phyloP scores from a whole-genome alignment of 768 basidiomycete genomes.

The Mycena capillaripes region DNA sequence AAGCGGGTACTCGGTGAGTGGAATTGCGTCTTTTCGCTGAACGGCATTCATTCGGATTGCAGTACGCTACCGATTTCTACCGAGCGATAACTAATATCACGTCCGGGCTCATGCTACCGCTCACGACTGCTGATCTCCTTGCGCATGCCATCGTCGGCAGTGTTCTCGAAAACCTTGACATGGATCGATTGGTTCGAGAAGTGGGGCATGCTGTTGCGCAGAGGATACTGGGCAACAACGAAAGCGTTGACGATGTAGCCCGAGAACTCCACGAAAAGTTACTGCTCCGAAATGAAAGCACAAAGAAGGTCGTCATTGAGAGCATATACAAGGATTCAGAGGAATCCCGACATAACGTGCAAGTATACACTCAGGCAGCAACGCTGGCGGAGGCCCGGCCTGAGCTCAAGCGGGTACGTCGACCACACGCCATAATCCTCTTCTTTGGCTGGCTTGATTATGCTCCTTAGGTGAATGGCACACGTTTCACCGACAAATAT shows the following conservation, averaged over 20 bases:
- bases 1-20: conserved; percentile 88
- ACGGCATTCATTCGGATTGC: conserved; percentile 23
- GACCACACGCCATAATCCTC: conserved; percentile 10
- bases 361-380: conserved; percentile 82
- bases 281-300: conserved; percentile 93
- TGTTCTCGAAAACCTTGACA: conserved; percentile 97
- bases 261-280: conserved; percentile 93
- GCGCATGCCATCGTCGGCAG: conserved; percentile 97
- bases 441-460: conserved; percentile 26
- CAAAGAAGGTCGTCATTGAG: conserved; percentile 96
- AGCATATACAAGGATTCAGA: conserved; percentile 95
- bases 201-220: conserved; percentile 95
- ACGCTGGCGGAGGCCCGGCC: conserved; percentile 82
- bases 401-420: conserved; percentile 80
- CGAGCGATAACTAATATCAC: conserved; percentile 93
- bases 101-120: conserved; percentile 95
- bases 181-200: conserved; percentile 96
- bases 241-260: conserved; percentile 97
- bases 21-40: conserved; percentile 17
- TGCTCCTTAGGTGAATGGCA: conserved; percentile 83
- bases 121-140: conserved; percentile 94
- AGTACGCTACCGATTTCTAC: conserved; percentile 96
- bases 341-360: conserved; percentile 91
- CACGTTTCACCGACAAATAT: conserved; percentile 98
- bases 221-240: conserved; percentile 91